Evolutionary conservation across 225 moss, liverwort and hornwort genomes (phyloP).

Genomic region (Sphagnum tenellum): DNA sequence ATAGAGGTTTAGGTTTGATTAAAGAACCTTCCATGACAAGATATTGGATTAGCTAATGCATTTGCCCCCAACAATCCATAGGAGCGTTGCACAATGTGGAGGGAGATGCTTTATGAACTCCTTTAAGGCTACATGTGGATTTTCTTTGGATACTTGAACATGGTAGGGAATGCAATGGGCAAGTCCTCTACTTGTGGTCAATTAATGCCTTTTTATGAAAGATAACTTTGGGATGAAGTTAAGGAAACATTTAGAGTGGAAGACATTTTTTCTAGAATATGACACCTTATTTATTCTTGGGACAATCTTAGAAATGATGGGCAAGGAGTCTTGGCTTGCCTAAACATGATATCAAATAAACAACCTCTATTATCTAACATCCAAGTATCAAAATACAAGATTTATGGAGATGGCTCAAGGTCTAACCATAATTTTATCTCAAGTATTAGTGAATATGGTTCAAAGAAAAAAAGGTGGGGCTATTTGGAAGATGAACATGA

Average conservation of each 20-base stretch:
- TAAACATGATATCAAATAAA: too few relatives aligned
- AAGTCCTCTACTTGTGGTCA: neutral
- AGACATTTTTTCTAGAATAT: neutral
- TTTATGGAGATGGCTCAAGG: too few relatives aligned
- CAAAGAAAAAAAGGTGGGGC: too few relatives aligned
- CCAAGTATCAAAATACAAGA: too few relatives aligned
- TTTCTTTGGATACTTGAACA: neutral
- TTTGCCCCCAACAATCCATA: neutral
- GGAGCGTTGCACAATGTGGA: neutral
- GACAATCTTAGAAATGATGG: neutral
- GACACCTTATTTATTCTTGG: neutral
- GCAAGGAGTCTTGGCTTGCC: too few relatives aligned
- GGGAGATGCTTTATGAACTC: neutral
- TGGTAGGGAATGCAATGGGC: neutral
- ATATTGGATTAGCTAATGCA: neutral
- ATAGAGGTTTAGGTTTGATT: neutral
- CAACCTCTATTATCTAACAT: too few relatives aligned
- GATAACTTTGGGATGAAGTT: neutral
- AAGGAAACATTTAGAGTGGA: neutral
- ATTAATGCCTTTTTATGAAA: neutral
- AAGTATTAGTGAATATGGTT: too few relatives aligned
- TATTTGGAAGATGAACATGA: too few relatives aligned
- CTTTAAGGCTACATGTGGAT: neutral
- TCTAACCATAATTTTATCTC: too few relatives aligned
- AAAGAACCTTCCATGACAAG: neutral